Evolutionary conservation across 352 stramenopile species (phyloP).

Genomic region (Phytophthora ohioensis): DNA sequence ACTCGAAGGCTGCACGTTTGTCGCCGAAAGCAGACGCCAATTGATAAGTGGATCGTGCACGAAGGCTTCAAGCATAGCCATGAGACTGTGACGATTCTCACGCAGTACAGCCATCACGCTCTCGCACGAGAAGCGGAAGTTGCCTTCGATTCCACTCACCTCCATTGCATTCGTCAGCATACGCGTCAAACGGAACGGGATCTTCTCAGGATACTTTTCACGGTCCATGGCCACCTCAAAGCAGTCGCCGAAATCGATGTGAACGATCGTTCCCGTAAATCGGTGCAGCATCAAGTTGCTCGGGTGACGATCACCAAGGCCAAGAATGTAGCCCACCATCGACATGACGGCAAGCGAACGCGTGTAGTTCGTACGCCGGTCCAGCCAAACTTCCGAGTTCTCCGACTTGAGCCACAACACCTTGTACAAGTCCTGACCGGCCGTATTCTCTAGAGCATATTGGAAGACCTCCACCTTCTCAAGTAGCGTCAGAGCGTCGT

Average conservation of each 20-base stretch:
- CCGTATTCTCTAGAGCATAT: conserved; percentile 92
- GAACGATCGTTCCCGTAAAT: conserved; percentile 96
- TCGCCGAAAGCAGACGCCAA: conserved; percentile 93
- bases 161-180: conserved; percentile 99
- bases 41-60: conserved; percentile 99
- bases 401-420: conserved; percentile 96
- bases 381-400: conserved; percentile 99
- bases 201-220: conserved; percentile 99
- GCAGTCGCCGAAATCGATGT: conserved; percentile 97
- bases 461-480: conserved; percentile 99
- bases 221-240: conserved; percentile 99
- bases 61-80: conserved; percentile 99
- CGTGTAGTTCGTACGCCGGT: conserved; percentile 98
- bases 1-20: conserved; percentile 60
- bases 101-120: conserved; percentile 97
- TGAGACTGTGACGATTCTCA: conserved; percentile 97
- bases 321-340: conserved; percentile 99
- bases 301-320: conserved; percentile 99
- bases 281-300: conserved; percentile 99
- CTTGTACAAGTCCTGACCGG: conserved; percentile 98
- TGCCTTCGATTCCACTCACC: conserved; percentile 97
- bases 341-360: conserved; percentile 98
- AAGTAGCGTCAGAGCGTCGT: conserved; percentile 96
- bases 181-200: conserved; percentile 99
- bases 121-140: conserved; percentile 98